phyloP scores from a whole-genome alignment of 495 filamentous ascomycete genomes.

The Aspergillus sclerotiicarbonarius region DNA sequence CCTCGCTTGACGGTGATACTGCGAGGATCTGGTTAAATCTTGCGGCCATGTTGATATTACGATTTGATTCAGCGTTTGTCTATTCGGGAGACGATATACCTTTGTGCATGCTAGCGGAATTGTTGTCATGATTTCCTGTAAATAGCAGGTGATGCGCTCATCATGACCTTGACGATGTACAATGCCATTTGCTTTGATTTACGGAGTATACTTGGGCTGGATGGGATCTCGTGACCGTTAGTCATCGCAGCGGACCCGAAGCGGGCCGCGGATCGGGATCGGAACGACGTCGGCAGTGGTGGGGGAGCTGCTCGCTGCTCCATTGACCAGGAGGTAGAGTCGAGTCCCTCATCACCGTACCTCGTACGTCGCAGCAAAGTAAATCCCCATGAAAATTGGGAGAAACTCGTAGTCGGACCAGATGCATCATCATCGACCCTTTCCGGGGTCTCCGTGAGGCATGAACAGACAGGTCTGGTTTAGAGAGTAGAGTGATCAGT shows the following conservation, averaged over 20 bases:
- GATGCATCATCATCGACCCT: too few species aligned
- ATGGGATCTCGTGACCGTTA: not conserved
- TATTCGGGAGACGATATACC: not conserved
- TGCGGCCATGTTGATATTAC: not conserved
- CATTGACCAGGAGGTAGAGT: too few species aligned
- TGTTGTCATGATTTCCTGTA: slow-evolving; percentile 10
- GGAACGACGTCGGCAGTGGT: not conserved
- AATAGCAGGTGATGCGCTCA: slow-evolving; percentile 12
- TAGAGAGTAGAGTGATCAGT: not conserved
- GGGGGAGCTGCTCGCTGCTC: too few species aligned
- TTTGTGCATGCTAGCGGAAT: slow-evolving; percentile 11
- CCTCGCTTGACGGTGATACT: not conserved
- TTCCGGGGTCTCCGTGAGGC: too few species aligned
- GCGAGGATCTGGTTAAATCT: not conserved
- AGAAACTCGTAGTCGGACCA: too few species aligned
- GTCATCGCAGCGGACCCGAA: slow-evolving; percentile 3
- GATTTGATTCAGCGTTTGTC: not conserved
- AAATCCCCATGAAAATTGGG: too few species aligned
- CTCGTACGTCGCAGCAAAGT: too few species aligned
- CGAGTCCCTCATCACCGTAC: too few species aligned
- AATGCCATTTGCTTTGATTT: not conserved
- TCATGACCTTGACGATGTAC: slow-evolving; percentile 7
- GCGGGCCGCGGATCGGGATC: slow-evolving; percentile 29
- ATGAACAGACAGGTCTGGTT: too few species aligned
- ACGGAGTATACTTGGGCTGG: not conserved